Conservation (phyloP, 2,329 filamentous ascomycete species). For the Aspergillus alliaceus region DNA sequence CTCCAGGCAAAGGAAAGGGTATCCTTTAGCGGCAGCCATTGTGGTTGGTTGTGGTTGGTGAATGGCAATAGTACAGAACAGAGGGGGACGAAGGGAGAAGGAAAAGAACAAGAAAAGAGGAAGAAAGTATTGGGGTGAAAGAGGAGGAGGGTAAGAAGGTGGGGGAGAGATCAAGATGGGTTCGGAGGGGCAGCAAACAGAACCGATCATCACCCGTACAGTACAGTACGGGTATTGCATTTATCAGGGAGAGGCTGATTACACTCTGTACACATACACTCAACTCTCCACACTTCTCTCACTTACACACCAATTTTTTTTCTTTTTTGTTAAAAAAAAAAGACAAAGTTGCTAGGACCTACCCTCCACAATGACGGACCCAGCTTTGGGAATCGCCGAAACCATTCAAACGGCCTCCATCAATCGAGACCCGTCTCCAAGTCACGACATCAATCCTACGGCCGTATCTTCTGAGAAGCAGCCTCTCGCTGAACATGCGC, state of each 20-base stretch:
- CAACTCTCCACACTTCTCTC: not conserved
- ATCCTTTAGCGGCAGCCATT: constrained; percentile 78
- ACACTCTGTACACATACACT: too few species aligned
- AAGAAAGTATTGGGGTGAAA: constrained; percentile 8
- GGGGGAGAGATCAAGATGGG: constrained; percentile 10
- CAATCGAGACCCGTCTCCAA: constrained; percentile 67
- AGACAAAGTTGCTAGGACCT: too few species aligned
- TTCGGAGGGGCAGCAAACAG: constrained; percentile 27
- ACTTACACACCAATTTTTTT: not conserved
- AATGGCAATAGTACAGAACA: constrained; percentile 7
- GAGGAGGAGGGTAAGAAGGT: constrained; percentile 7
- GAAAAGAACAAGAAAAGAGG: not conserved
- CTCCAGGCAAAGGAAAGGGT: constrained; percentile 88
- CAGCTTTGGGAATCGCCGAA: constrained; percentile 69
- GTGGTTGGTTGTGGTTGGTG: constrained; percentile 22
- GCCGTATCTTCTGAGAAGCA: constrained; percentile 69
- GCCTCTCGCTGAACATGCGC: constrained; percentile 57
- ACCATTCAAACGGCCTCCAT: constrained; percentile 80
- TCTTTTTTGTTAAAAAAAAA: too few species aligned
- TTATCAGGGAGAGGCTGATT: not conserved
- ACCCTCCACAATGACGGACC: constrained; percentile 52
- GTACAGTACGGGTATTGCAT: not conserved
- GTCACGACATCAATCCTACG: constrained; percentile 76
- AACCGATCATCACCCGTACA: constrained; percentile 9
- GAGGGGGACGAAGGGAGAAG: constrained; percentile 6